Percentiles rank a stretch among this genome's conserved stretches.
Conservation (phyloP, 2,329 filamentous ascomycete species). For the Pyricularia grisea region DNA sequence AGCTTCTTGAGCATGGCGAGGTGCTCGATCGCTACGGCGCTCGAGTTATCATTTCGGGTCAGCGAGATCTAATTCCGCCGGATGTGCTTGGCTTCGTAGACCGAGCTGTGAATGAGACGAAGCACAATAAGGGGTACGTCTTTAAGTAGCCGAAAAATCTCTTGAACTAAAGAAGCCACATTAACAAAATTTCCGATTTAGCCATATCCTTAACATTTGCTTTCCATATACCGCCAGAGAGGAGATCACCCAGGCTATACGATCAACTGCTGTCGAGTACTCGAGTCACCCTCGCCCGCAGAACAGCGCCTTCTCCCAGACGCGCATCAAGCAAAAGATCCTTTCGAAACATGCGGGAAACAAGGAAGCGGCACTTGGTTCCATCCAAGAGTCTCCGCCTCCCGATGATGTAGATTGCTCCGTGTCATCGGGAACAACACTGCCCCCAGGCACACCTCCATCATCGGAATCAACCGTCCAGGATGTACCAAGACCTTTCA, state of each 20-base stretch:
- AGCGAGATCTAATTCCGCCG: constrained; percentile 70
- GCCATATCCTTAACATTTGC: constrained; percentile 75
- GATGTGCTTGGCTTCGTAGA: constrained; percentile 88
- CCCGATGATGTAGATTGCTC: constrained; percentile 42
- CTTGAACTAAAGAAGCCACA: background rate
- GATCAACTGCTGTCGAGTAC: constrained; percentile 79
- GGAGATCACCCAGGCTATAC: constrained; percentile 86
- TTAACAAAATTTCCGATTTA: constrained; percentile 14
- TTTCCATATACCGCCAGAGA: constrained; percentile 95
- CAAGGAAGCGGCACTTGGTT: constrained; percentile 24
- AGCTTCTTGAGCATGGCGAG: constrained; percentile 87
- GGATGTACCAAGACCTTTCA: constrained; percentile 39
- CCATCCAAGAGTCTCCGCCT: constrained; percentile 39
- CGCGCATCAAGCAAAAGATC: constrained; percentile 79
- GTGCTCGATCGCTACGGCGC: constrained; percentile 89
- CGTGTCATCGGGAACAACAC: constrained; percentile 51
- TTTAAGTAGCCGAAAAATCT: background rate
- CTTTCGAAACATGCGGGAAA: constrained; percentile 53
- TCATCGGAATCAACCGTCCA: constrained; percentile 23
- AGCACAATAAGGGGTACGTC: constrained; percentile 67
- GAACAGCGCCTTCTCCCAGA: constrained; percentile 74
- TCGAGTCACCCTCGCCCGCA: constrained; percentile 58
- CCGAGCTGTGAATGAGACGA: constrained; percentile 76
- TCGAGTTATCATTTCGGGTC: constrained; percentile 74
- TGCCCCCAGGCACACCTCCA: constrained; percentile 14